phyloP scores from a whole-genome alignment of 2,329 filamentous ascomycete genomes.

The Xylogone sp. region DNA sequence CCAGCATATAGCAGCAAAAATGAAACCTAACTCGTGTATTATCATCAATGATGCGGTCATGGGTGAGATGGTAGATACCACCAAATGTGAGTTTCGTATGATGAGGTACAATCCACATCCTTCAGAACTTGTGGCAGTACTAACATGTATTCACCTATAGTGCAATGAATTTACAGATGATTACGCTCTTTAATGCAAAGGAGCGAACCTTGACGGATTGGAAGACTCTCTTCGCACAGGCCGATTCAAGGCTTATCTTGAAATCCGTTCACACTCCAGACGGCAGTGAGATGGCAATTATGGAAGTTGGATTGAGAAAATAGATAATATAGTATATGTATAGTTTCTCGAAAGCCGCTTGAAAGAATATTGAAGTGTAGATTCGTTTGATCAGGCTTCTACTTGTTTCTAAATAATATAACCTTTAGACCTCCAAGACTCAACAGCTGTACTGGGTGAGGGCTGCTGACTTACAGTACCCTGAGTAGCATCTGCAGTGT shows the following conservation, averaged over 20 bases:
- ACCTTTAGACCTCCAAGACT: too few relatives aligned
- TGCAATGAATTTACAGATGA: conserved; percentile 6
- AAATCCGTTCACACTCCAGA: neutral
- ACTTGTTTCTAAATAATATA: too few relatives aligned
- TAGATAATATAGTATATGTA: too few relatives aligned
- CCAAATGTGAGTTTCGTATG: neutral
- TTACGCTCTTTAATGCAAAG: conserved; percentile 9
- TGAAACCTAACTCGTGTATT: neutral
- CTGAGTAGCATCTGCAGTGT: too few relatives aligned
- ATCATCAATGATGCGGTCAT: neutral
- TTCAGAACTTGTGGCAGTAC: neutral
- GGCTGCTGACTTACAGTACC: too few relatives aligned
- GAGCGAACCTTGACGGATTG: conserved; percentile 3
- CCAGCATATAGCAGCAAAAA: conserved; percentile 2
- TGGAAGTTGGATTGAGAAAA: neutral
- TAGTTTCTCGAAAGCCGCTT: too few relatives aligned
- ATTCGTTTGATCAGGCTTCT: too few relatives aligned
- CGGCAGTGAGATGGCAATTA: neutral
- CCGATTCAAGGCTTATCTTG: neutral
- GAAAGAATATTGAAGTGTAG: too few relatives aligned
- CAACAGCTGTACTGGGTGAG: too few relatives aligned
- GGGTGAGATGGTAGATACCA: neutral
- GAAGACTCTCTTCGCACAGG: neutral
- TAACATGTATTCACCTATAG: neutral
- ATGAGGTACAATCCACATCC: neutral